phyloP scores from a whole-genome alignment of 306 rosid genomes.

The Citrullus amarus region DNA sequence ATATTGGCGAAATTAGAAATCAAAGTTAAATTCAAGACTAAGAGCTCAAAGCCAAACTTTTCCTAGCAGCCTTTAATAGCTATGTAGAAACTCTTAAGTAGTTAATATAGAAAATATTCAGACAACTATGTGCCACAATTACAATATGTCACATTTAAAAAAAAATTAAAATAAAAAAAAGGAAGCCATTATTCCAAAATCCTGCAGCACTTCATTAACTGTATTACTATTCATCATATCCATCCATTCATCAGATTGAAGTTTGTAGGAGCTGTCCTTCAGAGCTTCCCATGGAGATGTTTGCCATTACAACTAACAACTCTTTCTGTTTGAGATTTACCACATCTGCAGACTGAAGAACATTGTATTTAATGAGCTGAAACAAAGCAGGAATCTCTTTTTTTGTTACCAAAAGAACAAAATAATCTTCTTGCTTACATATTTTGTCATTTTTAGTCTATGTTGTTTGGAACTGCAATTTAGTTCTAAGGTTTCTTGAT shows the following conservation, averaged over 20 bases:
- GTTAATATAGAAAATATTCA: conserved; percentile 3
- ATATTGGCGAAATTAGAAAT: not conserved
- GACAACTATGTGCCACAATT: conserved; percentile 1
- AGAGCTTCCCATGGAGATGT: not conserved
- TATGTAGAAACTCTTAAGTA: not conserved
- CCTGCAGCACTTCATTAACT: not conserved
- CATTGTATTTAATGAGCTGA: not conserved
- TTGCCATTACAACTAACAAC: not conserved
- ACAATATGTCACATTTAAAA: conserved; percentile 5
- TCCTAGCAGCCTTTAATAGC: not conserved
- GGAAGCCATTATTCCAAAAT: conserved; percentile 5
- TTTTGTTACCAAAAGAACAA: not conserved
- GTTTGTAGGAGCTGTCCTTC: conserved; percentile 5
- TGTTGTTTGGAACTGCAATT: not conserved
- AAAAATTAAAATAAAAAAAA: not conserved
- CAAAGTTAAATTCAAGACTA: not conserved
- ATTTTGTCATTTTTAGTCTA: not conserved
- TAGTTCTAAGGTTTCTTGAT: not conserved
- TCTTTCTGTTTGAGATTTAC: not conserved
- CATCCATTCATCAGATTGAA: not conserved
- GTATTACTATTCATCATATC: not conserved
- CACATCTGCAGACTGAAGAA: conserved; percentile 11
- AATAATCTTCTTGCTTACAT: not conserved
- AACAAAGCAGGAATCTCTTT: not conserved
- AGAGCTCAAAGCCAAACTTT: not conserved